Conservation (phyloP, 805 yeast genomes). For the Nakazawaea wickerhamii region DNA sequence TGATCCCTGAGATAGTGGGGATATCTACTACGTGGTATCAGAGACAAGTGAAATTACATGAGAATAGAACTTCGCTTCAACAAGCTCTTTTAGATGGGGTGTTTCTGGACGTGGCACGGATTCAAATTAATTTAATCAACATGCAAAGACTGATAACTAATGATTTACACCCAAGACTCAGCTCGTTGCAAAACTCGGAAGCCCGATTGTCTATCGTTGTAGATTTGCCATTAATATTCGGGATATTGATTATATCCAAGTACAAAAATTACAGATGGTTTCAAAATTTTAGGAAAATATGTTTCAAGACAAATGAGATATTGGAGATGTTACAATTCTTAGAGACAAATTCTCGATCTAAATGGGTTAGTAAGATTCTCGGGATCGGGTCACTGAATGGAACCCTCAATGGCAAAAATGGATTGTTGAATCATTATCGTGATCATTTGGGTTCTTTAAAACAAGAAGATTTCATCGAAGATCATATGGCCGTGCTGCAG, state of each 20-base stretch:
- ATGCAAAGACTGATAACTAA: conserved; percentile 25
- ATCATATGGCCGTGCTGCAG: conserved; percentile 15
- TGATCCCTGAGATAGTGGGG: conserved; percentile 27
- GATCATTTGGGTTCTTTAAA: conserved; percentile 30
- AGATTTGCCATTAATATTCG: conserved; percentile 69
- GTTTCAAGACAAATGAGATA: conserved; percentile 45
- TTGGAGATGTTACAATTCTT: conserved; percentile 50
- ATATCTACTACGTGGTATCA: conserved; percentile 31
- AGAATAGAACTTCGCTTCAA: conserved; percentile 26
- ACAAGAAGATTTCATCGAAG: conserved; percentile 20
- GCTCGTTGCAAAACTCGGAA: conserved; percentile 26
- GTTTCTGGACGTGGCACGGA: conserved; percentile 29
- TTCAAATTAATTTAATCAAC: conserved; percentile 32
- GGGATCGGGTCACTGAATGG: conserved; percentile 17
- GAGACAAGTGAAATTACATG: conserved; percentile 32
- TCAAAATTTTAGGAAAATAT: conserved; percentile 30
- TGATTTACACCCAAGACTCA: conserved; percentile 27
- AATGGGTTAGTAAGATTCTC: conserved; percentile 65
- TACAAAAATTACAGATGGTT: conserved; percentile 57
- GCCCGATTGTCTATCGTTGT: conserved; percentile 34
- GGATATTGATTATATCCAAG: conserved; percentile 58
- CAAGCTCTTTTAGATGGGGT: conserved; percentile 27
- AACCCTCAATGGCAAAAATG: conserved; percentile 12
- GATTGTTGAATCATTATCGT: conserved; percentile 6
- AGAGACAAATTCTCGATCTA: conserved; percentile 48